These are phyloP conservation scores for Dictyostelium purpureum DNA, from an alignment of 78 protist species.

Conservation along the genomic window DNA sequence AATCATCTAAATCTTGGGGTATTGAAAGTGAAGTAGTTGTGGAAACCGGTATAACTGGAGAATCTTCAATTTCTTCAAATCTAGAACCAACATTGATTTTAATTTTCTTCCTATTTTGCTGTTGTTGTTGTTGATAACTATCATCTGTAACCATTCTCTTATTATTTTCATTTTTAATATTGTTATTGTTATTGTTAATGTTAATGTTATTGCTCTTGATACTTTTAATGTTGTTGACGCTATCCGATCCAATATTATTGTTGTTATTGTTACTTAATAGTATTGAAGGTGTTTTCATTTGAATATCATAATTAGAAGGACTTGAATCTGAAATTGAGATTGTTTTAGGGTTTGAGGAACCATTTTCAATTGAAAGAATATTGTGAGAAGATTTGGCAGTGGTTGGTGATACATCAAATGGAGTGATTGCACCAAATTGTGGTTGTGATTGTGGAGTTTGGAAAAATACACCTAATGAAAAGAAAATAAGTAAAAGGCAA, in stretches of 20 bases:
- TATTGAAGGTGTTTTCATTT: background rate
- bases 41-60: background rate
- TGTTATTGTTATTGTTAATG: background rate
- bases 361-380: background rate
- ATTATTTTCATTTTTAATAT: background rate
- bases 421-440: background rate
- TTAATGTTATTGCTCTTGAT: background rate
- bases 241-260: background rate
- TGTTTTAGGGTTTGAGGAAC: background rate
- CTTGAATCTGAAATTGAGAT: background rate
- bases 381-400: background rate
- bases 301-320: background rate
- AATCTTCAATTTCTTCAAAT: background rate
- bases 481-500: conserved; percentile 53
- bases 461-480: conserved; percentile 55
- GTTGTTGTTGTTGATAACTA: background rate
- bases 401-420: background rate
- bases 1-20: conserved; percentile 10
- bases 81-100: background rate
- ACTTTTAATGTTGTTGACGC: background rate
- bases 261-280: background rate
- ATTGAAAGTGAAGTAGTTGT: background rate
- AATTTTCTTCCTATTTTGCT: background rate
- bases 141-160: background rate
- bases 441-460: conserved; percentile 9